Percentiles rank a stretch among this genome's conserved stretches.
Evolutionary conservation across 176 grass and related monocot species (phyloP).

Genomic region (Tuctoria greenei): DNA sequence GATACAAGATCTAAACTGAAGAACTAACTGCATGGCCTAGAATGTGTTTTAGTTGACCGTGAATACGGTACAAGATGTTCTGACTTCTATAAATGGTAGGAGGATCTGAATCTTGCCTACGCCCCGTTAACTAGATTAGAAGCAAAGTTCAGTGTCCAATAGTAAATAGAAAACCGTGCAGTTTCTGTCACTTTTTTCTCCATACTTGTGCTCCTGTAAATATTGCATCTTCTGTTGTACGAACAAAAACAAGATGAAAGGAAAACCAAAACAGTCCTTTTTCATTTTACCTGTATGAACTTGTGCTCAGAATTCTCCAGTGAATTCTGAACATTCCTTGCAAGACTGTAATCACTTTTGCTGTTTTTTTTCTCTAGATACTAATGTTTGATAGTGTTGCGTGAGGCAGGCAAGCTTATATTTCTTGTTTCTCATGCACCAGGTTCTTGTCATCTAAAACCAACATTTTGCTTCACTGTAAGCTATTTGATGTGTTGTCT

Average conservation of each 20-base stretch:
- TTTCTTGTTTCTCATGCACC: neutral
- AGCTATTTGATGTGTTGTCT: neutral
- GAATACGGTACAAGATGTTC: conserved; percentile 4
- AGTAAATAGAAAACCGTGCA: neutral
- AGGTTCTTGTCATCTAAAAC: neutral
- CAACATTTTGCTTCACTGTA: neutral
- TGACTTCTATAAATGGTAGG: neutral
- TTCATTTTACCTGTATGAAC: neutral
- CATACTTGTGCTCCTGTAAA: neutral
- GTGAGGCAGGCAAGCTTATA: neutral
- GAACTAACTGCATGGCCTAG: neutral
- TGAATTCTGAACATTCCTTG: too few relatives aligned
- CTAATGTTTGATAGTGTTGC: neutral
- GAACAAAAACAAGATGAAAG: conserved; percentile 3
- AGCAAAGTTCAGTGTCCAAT: neutral
- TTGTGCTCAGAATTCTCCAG: too few relatives aligned
- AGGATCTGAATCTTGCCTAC: neutral
- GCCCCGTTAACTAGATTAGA: conserved; percentile 28
- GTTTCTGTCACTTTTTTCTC: neutral
- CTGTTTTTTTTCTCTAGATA: neutral
- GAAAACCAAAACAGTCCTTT: neutral
- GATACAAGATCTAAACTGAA: neutral
- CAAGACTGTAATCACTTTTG: neutral
- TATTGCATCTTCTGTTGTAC: neutral
- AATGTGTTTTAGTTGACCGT: conserved; percentile 24